phyloP scores from a whole-genome alignment of 2,329 filamentous ascomycete species.

The Sclerotinia nivalis region DNA sequence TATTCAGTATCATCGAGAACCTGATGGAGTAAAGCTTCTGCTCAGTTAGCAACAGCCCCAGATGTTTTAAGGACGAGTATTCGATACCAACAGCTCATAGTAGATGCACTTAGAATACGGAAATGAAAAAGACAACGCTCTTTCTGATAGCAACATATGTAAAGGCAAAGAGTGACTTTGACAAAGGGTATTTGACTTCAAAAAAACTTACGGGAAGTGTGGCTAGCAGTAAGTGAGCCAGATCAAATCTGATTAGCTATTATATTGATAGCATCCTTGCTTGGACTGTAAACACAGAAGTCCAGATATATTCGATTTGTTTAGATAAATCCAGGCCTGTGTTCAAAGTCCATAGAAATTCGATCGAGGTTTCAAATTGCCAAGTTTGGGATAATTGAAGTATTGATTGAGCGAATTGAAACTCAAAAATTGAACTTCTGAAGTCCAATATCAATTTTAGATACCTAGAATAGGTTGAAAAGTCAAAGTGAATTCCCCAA shows the following conservation, averaged over 20 bases:
- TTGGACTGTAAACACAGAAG: background rate
- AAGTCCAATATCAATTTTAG: background rate
- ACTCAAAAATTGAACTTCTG: background rate
- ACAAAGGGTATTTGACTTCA: background rate
- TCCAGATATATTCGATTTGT: background rate
- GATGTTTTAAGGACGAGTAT: background rate
- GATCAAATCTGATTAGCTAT: background rate
- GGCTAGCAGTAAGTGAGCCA: background rate
- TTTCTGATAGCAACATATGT: background rate
- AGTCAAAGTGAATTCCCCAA: background rate
- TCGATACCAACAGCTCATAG: background rate
- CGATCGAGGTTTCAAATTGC: background rate
- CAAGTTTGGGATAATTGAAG: background rate
- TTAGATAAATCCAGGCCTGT: background rate
- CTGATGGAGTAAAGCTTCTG: background rate
- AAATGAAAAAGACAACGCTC: background rate
- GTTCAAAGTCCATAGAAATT: background rate
- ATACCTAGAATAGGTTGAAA: background rate
- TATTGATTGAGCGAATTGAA: too few species aligned
- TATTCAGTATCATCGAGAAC: conserved; percentile 1
- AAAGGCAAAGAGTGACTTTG: background rate
- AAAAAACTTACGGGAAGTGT: background rate
- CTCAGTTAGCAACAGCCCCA: background rate
- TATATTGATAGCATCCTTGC: background rate
- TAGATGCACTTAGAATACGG: background rate